Evolutionary conservation across 192 early-diverging fungal genomes (phyloP).

Genomic region (Podila epigama): DNA sequence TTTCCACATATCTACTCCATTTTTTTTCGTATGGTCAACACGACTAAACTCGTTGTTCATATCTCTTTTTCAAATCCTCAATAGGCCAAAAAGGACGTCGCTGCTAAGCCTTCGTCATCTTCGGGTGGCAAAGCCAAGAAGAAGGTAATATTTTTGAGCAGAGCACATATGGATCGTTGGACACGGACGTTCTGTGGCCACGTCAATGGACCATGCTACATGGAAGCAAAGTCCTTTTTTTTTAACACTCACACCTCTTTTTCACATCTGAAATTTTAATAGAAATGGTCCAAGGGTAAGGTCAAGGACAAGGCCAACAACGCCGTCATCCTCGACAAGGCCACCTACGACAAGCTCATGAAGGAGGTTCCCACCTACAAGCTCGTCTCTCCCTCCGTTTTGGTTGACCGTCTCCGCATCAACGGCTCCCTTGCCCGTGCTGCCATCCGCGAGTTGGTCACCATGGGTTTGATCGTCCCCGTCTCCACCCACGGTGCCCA

Average conservation of each 20-base stretch:
- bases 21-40: neutral
- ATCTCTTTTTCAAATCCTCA: neutral
- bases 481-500: slow-evolving; percentile 91
- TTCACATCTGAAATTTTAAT: neutral
- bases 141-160: slow-evolving; percentile 52
- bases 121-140: slow-evolving; percentile 65
- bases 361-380: slow-evolving; percentile 99
- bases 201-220: neutral
- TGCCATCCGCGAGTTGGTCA: slow-evolving; percentile 14
- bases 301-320: slow-evolving; percentile 99
- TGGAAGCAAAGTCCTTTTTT: neutral
- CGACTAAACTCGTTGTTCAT: neutral
- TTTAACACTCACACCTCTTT: neutral
- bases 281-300: slow-evolving; percentile 99
- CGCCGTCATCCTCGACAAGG: slow-evolving; percentile 93
- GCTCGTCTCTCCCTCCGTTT: slow-evolving; percentile 95
- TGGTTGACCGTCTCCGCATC: slow-evolving; percentile 97
- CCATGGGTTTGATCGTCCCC: slow-evolving; percentile 87
- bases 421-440: slow-evolving; percentile 95
- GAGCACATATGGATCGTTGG: too few relatives aligned
- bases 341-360: slow-evolving; percentile 95
- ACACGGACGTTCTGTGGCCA: too few relatives aligned
- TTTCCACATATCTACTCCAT: neutral
- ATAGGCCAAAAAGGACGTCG: slow-evolving; percentile 70
- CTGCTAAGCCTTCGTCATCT: slow-evolving; percentile 63